A percentile compares a stretch with the other conserved stretches of the same genome.
These are phyloP conservation scores for Globisporangium radiosum DNA, from an alignment of 352 stramenopile species.

Conservation along the genomic window DNA sequence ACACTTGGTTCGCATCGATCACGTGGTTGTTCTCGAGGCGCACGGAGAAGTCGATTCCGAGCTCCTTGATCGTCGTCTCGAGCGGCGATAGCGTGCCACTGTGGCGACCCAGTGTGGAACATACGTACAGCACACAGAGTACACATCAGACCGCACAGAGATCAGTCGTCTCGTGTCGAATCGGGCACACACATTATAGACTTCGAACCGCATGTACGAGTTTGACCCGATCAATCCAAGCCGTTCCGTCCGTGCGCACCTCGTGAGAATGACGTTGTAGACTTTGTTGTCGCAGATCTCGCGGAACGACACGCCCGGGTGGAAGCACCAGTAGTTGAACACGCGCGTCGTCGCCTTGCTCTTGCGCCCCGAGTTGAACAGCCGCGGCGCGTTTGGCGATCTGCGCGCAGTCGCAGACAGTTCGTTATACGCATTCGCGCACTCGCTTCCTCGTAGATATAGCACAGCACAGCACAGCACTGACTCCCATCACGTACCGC, in stretches of 20 bases:
- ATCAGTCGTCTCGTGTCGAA: too few relatives aligned
- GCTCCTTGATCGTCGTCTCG: constrained; percentile 93
- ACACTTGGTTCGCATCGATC: constrained; percentile 87
- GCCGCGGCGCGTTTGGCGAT: constrained; percentile 25
- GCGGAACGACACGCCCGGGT: constrained; percentile 93
- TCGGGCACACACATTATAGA: too few relatives aligned
- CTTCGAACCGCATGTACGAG: too few relatives aligned
- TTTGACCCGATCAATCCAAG: too few relatives aligned
- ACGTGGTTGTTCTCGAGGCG: constrained; percentile 98
- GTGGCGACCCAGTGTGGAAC: not conserved
- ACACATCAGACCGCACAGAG: too few relatives aligned
- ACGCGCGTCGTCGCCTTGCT: constrained; percentile 69
- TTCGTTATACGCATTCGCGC: not conserved
- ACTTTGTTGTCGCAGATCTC: constrained; percentile 92
- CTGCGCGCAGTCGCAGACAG: too few relatives aligned
- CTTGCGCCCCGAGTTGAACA: constrained; percentile 45
- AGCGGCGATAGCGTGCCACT: constrained; percentile 97
- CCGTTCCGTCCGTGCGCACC: constrained; percentile 20
- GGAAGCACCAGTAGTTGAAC: constrained; percentile 99
- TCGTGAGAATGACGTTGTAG: constrained; percentile 84
- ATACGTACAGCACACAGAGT: too few relatives aligned
- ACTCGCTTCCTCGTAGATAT: not conserved
- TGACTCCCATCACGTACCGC: constrained; percentile 26
- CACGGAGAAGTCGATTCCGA: constrained; percentile 95
- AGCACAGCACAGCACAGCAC: not conserved